Evolutionary conservation across 1,284 basidiomycete species (phyloP), one percentile per base, ranked within the genome.

Genomic region (Ustilago loliicola): DNA sequence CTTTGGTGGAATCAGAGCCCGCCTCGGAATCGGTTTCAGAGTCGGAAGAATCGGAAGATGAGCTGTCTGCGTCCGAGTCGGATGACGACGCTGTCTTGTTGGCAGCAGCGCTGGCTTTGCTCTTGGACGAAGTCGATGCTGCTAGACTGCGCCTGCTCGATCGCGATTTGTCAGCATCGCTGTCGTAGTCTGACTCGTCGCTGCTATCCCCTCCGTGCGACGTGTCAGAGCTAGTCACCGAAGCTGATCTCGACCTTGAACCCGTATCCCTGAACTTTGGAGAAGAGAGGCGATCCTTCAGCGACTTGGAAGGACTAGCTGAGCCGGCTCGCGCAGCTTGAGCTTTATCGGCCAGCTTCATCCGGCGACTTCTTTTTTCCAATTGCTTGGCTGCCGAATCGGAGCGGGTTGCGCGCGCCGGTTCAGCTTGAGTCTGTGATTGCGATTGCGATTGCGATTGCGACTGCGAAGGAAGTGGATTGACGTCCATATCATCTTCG

Each of bases 161-260:
- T 25, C 48, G 48, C 17, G 48, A 50, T 17, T 36, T 53, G 52
- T 53, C 52, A 32, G 36, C 52, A 53, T 53, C 52, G 21, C 34
- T 36, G n/a, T 53, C 48, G 25, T 19, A 15, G 25, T 29, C 48
- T 15, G 55, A 62, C 7, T 66, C 62, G 2, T 69, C 66, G 57
- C 64, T 66, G 40, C 56, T 73, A 15, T 66, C 27, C 0, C 57
- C 72, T 27, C 61, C 61, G 19, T 71, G 57, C 38, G 72, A 74
- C 8, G 76, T 69, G 40, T 78, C 76, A 0, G 76, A 78, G 51
- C 72, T 77, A 1, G 75, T 77, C 25, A 73, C 55, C 29, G 75
- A 77, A 19, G 64, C 69, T 9, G 66, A 72, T 32, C 74, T 67
- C 32, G 73, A 64, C 29, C 71, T 57, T 19, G 63, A 55, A 7